Conservation (phyloP, 2,329 filamentous ascomycete genomes). For the Blastomyces parvus region DNA sequence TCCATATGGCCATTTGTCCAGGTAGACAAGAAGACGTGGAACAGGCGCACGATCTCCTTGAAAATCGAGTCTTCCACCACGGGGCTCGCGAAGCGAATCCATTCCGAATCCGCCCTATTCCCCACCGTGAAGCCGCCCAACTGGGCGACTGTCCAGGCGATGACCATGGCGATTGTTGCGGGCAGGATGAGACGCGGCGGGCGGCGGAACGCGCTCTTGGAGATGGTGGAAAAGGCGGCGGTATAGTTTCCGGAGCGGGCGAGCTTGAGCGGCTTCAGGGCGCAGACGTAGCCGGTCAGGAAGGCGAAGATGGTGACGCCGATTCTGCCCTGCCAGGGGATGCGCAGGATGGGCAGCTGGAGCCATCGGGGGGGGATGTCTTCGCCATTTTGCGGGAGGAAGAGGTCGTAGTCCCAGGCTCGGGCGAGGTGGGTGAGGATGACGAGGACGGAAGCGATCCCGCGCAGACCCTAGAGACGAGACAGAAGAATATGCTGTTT, state of each 20-base stretch:
- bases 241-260: conserved; percentile 39
- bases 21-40: conserved; percentile 38
- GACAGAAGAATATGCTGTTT: background rate
- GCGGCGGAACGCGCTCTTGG: conserved; percentile 46
- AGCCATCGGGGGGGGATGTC: conserved; percentile 38
- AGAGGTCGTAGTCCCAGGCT: conserved; percentile 45
- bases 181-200: conserved; percentile 45
- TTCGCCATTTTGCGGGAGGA: conserved; percentile 39
- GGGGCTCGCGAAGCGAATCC: conserved; percentile 44
- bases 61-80: conserved; percentile 36
- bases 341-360: conserved; percentile 45
- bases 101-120: conserved; percentile 41
- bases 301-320: conserved; percentile 50
- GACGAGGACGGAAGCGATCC: conserved; percentile 46
- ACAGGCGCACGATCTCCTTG: conserved; percentile 38
- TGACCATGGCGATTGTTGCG: conserved; percentile 42
- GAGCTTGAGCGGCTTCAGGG: conserved; percentile 46
- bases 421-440: conserved; percentile 45
- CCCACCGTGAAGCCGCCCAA: conserved; percentile 42
- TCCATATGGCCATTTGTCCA: conserved; percentile 45
- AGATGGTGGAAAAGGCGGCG: conserved; percentile 40
- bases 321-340: conserved; percentile 47
- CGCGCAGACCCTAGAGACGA: conserved; percentile 41
- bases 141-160: conserved; percentile 43
- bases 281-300: conserved; percentile 48